Evolutionary conservation across 2,329 filamentous ascomycete genomes (phyloP).

Genomic region (Immersiporthe knoxdaviesiana): DNA sequence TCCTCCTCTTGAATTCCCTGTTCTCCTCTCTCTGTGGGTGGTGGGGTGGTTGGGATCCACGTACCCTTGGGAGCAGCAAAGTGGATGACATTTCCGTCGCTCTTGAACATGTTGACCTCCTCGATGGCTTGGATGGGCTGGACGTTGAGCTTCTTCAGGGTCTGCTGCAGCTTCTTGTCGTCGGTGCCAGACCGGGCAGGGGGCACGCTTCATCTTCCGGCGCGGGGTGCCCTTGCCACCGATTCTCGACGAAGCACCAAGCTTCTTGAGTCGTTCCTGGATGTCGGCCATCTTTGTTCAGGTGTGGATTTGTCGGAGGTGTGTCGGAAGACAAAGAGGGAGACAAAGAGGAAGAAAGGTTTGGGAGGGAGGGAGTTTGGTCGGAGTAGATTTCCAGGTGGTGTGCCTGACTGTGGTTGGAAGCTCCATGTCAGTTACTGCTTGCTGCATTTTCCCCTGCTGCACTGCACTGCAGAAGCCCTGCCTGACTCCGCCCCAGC

Average conservation of each 20-base stretch:
- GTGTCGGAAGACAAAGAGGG: slow-evolving; percentile 6
- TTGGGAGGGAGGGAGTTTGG: slow-evolving; percentile 29
- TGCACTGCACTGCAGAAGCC: background rate
- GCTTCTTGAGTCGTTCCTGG: slow-evolving; percentile 64
- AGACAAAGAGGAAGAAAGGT: slow-evolving; percentile 27
- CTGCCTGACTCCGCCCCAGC: slow-evolving; percentile 9
- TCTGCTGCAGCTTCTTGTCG: slow-evolving; percentile 98
- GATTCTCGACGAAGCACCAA: slow-evolving; percentile 61
- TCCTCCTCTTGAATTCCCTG: background rate
- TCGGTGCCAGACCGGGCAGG: slow-evolving; percentile 91
- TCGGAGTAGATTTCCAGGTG: slow-evolving; percentile 24
- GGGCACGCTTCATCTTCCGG: slow-evolving; percentile 97
- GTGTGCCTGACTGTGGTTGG: slow-evolving; percentile 26
- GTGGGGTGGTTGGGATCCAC: slow-evolving; percentile 11
- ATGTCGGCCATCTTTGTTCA: slow-evolving; percentile 53
- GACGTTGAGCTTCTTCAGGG: slow-evolving; percentile 99
- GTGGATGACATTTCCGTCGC: slow-evolving; percentile 99
- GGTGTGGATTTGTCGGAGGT: slow-evolving; percentile 15
- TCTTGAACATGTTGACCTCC: slow-evolving; percentile 99
- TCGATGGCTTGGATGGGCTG: slow-evolving; percentile 99
- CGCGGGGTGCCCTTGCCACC: slow-evolving; percentile 97
- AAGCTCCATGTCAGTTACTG: slow-evolving; percentile 28
- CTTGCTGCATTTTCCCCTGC: slow-evolving; percentile 21
- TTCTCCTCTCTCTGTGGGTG: background rate
- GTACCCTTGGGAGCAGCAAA: slow-evolving; percentile 96